Base-by-base conservation (phyloP, 2,329 filamentous ascomycete genomes). In the Stagonosporopsis cucurbitacearum region DNA sequence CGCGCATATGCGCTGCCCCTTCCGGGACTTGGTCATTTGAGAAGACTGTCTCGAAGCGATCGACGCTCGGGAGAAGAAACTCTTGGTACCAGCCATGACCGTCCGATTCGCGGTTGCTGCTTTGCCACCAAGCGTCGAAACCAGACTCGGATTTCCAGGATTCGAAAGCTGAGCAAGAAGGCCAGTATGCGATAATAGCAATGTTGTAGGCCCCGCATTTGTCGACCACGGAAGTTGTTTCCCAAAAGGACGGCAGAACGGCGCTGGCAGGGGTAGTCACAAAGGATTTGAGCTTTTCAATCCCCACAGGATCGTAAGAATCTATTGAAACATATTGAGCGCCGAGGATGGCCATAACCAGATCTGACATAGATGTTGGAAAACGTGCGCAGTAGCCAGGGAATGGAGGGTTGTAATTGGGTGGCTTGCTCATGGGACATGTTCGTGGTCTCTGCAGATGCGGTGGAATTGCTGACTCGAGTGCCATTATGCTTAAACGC, bases 31-130 rank as follows among this genome's bases (percentile, higher is more conserved):
- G 57, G 22, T 69, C 66, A 50, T 73, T 72, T 3, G 77, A 78
- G 51, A 78, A 78, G 11, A 81, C 66, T 0, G 77, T 80, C 59
- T 81, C 78, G 62, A 79, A 75, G 12, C 77, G 73, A 54, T 81
- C 77, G 2, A 79, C 63, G 1, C 73, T 68, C 2, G 79, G 79
- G 23, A 71, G 65, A 52, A 81, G 74, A 26, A 79, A 60, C 60
- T 81, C 78, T 20, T 75, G 63, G 61, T 80, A 80, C 75, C 75
- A 81, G 12, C 79, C 78, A 48, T 66, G 50, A 2, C 35, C 53
- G 13, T 75, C 59, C 2, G 36, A 44, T n/a, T 60, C 63, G 11
- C 64, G 57, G 9, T 73, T 56, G 1, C 75, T 58, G 3, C 45
- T 58, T 4, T 71, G 46, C 78, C 78, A 80, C 77, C 77, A 80